phyloP scores from a whole-genome alignment of 768 basidiomycete genomes.

The Sarcomyxa edulis region DNA sequence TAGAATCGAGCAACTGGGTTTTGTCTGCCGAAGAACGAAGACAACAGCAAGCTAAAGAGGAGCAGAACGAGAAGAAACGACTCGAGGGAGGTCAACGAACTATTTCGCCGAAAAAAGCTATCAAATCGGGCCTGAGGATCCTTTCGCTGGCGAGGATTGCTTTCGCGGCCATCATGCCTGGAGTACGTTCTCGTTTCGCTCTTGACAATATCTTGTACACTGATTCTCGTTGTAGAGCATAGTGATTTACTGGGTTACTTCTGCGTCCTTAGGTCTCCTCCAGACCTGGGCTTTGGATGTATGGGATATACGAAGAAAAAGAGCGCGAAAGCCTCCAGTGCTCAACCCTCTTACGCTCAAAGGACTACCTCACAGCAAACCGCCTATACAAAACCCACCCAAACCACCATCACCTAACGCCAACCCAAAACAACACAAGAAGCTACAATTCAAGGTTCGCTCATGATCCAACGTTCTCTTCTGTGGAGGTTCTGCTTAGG shows the following conservation, averaged over 20 bases:
- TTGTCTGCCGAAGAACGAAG: slow-evolving; percentile 52
- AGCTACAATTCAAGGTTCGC: no score
- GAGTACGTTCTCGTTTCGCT: slow-evolving; percentile 38
- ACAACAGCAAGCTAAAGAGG: slow-evolving; percentile 41
- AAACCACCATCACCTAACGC: no score
- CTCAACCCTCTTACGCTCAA: no score
- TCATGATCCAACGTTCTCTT: no score
- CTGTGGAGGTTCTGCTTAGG: no score
- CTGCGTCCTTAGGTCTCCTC: slow-evolving; percentile 65
- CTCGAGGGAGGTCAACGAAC: slow-evolving; percentile 38
- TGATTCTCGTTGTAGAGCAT: slow-evolving; percentile 42
- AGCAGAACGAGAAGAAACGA: slow-evolving; percentile 39
- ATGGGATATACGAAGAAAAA: slow-evolving; percentile 42
- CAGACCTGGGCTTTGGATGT: slow-evolving; percentile 75
- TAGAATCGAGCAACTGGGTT: slow-evolving; percentile 75
- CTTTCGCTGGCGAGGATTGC: slow-evolving; percentile 65
- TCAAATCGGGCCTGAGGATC: slow-evolving; percentile 50
- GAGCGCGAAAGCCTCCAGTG: slow-evolving; percentile 11
- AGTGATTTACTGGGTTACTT: slow-evolving; percentile 73
- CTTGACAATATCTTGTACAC: slow-evolving; percentile 7
- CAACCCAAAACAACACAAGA: no score
- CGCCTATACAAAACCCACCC: no score
- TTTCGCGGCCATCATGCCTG: slow-evolving; percentile 63
- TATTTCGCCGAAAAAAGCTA: slow-evolving; percentile 36
- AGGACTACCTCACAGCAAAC: no score